Conservation (phyloP, 495 filamentous ascomycete species). For the Xylaria grammica region DNA sequence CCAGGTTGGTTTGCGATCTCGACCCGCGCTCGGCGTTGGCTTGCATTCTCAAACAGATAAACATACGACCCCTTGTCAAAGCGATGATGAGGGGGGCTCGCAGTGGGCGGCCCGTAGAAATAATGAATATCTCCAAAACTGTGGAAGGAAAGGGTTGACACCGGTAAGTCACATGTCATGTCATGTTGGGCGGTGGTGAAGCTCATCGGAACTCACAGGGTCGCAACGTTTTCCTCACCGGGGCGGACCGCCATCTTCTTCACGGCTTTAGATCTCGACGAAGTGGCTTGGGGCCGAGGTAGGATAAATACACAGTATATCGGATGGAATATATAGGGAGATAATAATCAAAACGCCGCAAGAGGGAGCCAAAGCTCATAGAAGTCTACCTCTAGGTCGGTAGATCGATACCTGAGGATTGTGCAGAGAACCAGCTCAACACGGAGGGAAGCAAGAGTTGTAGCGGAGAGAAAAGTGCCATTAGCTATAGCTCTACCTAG, state of each 20-base stretch:
- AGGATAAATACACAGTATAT: neutral
- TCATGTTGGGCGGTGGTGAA: neutral
- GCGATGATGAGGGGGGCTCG: slow-evolving; percentile 77
- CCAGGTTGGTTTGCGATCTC: slow-evolving; percentile 91
- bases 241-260: slow-evolving; percentile 73
- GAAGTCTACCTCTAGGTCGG: neutral
- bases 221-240: slow-evolving; percentile 79
- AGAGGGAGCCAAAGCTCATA: neutral
- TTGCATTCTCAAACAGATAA: slow-evolving; percentile 80
- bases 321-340: neutral
- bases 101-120: slow-evolving; percentile 75
- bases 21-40: slow-evolving; percentile 68
- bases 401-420: neutral
- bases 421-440: slow-evolving; percentile 22
- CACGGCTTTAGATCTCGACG: neutral
- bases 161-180: slow-evolving; percentile 7
- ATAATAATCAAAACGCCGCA: neutral
- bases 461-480: neutral
- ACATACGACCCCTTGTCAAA: slow-evolving; percentile 91
- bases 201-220: slow-evolving; percentile 65
- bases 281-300: neutral
- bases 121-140: slow-evolving; percentile 93
- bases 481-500: slow-evolving; percentile 15
- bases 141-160: slow-evolving; percentile 10
- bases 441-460: slow-evolving; percentile 19